Evolutionary conservation across 768 basidiomycete genomes (phyloP).

Genomic region (Russula brevipes): DNA sequence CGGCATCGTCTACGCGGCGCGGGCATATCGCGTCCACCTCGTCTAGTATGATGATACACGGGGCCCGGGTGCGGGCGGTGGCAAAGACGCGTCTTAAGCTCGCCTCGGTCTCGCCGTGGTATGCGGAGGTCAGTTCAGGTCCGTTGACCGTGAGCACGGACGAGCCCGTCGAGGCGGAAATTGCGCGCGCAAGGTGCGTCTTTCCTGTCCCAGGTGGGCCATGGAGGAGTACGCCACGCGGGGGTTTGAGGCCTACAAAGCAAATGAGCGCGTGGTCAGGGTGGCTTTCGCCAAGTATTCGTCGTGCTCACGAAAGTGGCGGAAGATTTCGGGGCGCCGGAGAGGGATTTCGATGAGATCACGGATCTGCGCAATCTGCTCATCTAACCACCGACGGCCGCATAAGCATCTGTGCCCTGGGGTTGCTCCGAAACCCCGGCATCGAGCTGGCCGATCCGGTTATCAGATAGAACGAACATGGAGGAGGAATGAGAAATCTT

Average conservation of each 20-base stretch:
- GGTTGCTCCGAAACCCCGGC: constrained; percentile 42
- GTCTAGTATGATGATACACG: constrained; percentile 92
- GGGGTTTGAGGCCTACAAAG: constrained; percentile 78
- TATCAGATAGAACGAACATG: constrained; percentile 2
- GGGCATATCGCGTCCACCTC: constrained; percentile 96
- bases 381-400: constrained; percentile 81
- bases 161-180: constrained; percentile 81
- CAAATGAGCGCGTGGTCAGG: neutral
- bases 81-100: constrained; percentile 85
- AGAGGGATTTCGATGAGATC: constrained; percentile 85
- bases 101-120: constrained; percentile 95
- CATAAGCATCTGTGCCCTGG: constrained; percentile 56
- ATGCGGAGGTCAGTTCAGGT: constrained; percentile 90
- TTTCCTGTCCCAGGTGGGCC: constrained; percentile 98
- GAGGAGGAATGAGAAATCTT: constrained; percentile 11
- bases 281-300: neutral
- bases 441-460: constrained; percentile 4
- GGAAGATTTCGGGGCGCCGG: constrained; percentile 74
- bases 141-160: constrained; percentile 93
- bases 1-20: constrained; percentile 79
- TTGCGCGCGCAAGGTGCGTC: constrained; percentile 91
- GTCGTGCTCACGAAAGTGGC: constrained; percentile 53
- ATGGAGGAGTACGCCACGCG: constrained; percentile 90
- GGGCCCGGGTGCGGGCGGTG: constrained; percentile 73
- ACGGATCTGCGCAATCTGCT: constrained; percentile 81